Conservation (phyloP, 257 asterid species). For the Ilex asprella region DNA sequence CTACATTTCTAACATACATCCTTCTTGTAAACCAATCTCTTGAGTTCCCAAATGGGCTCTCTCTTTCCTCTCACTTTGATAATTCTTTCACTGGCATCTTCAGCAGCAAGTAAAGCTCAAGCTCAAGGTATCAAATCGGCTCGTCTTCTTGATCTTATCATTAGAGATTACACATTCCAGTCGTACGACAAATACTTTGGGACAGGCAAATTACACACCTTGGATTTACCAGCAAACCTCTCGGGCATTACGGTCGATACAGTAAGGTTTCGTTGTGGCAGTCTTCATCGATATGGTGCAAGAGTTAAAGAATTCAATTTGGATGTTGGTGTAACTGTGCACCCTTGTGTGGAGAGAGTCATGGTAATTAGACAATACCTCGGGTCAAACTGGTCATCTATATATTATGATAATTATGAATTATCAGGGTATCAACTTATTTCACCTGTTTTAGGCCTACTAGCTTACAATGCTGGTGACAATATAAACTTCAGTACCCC, state of each 20-base stretch:
- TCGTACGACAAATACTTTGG: constrained; percentile 36
- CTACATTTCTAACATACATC: constrained; percentile 2
- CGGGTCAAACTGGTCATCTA: constrained; percentile 61
- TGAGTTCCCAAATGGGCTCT: constrained; percentile 35
- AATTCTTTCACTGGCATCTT: constrained; percentile 25
- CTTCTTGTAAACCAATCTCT: background rate
- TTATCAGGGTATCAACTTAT: constrained; percentile 62
- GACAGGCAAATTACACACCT: constrained; percentile 49
- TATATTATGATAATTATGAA: constrained; percentile 52
- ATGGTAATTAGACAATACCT: constrained; percentile 50
- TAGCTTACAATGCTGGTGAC: constrained; percentile 47
- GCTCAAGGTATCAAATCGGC: constrained; percentile 55
- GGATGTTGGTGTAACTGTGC: constrained; percentile 29
- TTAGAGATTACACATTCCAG: constrained; percentile 60
- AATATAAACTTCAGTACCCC: constrained; percentile 23
- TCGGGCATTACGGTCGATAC: constrained; percentile 54
- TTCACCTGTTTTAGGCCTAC: constrained; percentile 59
- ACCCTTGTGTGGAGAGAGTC: constrained; percentile 55
- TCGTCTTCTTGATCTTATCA: constrained; percentile 57
- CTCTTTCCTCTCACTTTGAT: constrained; percentile 24
- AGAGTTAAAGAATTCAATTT: constrained; percentile 46
- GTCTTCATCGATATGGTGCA: constrained; percentile 71
- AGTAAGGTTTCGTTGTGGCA: constrained; percentile 65
- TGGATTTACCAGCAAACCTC: constrained; percentile 56
- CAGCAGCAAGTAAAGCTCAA: constrained; percentile 14